Base-by-base conservation (phyloP, 345 rosid genomes). In the Pistacia vera region DNA sequence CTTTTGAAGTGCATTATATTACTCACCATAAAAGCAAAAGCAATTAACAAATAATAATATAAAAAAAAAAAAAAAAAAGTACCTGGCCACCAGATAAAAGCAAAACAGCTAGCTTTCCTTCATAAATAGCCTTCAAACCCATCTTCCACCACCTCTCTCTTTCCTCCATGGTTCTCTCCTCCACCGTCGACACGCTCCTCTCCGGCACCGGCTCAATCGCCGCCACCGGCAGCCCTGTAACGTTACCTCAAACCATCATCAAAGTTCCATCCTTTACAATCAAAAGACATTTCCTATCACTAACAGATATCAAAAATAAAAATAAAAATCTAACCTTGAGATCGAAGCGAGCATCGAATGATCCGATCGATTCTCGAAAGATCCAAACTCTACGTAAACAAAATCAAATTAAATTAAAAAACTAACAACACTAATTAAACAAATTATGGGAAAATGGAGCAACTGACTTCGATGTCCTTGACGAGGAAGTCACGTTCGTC, bases 301-400 rank as follows among this genome's bases (percentile, higher is more conserved):
- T 36, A 49, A 36, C 4, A 66, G 20, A 70, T 8, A 13, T 5
- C 28, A 36, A 11, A 14, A 63, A 48, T 17, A 52, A 41, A 48
- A 28, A 10, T 12, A 41, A 68, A 64, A 59, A 38, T 68, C 28
- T 30, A 61, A 90, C 99, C 99, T 90, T 91, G 98, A 77, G 98
- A 96, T 80, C 87, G 87, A 82, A 93, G 91, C 22, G 99, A 96
- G 25, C 97, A 92, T 76, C 97, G 86, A 72, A 96, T 88, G 86
- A 96, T 91, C 88, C 98, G 94, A 91, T 93, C 97, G 72, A 93
- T 77, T 85, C 99, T 88, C 12, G 97, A 86, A 85, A 96, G 97
- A 93, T 96, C 98, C 77, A 96, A 85, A 75, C 80, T 86, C 99
- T 95, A 89, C 44, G 61, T 12, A 30, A 8, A 52, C 56, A 33